phyloP scores from a whole-genome alignment of 257 asterid genomes.

The Ilex asprella region DNA sequence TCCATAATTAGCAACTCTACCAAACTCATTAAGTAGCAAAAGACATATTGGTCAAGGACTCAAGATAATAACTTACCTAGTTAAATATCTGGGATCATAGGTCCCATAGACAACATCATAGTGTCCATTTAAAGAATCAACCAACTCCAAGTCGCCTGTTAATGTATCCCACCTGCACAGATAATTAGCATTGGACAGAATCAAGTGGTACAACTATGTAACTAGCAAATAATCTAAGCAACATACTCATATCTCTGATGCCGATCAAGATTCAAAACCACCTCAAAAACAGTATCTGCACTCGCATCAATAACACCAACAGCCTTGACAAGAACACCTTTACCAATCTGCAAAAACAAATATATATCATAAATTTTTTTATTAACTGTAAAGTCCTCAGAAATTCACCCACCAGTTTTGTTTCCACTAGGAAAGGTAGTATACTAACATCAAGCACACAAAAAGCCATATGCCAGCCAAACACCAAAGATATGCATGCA shows the following conservation, averaged over 20 bases:
- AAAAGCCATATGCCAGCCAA: not conserved
- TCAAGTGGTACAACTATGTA: slow-evolving; percentile 15
- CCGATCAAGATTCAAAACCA: slow-evolving; percentile 65
- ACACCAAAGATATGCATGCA: not conserved
- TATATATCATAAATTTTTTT: too few relatives aligned
- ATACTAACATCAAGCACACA: not conserved
- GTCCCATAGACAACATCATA: slow-evolving; percentile 86
- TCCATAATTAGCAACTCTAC: not conserved
- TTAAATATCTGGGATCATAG: slow-evolving; percentile 66
- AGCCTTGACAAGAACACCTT: slow-evolving; percentile 85
- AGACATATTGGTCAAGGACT: too few relatives aligned
- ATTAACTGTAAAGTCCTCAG: too few relatives aligned
- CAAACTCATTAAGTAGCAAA: not conserved
- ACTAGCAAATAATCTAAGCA: slow-evolving; percentile 12
- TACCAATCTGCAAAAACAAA: slow-evolving; percentile 44
- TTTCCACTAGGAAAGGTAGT: not conserved
- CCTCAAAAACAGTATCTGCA: slow-evolving; percentile 89
- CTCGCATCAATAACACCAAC: slow-evolving; percentile 89
- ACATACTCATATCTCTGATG: slow-evolving; percentile 86
- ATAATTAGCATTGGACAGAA: slow-evolving; percentile 26
- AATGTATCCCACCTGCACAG: slow-evolving; percentile 90
- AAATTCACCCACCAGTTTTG: not conserved
- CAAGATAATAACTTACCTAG: slow-evolving; percentile 42
- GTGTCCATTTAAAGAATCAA: slow-evolving; percentile 76
- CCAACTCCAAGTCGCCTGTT: slow-evolving; percentile 86